Evolutionary conservation across 1,284 basidiomycete genomes (phyloP).

Genomic region (Prillingera fragicola): DNA sequence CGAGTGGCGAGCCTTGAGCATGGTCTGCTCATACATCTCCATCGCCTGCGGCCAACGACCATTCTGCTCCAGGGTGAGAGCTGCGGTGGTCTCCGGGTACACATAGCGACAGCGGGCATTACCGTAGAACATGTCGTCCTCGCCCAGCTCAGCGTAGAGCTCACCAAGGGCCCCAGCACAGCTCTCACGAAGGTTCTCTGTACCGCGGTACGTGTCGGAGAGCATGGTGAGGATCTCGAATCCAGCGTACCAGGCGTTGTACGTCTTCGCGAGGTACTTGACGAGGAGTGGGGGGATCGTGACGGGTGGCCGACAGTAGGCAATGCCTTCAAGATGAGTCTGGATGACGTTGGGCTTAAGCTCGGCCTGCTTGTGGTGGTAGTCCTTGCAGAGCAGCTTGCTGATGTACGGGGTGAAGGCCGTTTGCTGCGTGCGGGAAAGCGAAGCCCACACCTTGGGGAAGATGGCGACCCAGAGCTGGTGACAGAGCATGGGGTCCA

Average conservation of each 20-base stretch:
- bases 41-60: constrained; percentile 96
- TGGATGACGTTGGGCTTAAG: constrained; percentile 93
- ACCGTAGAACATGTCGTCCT: constrained; percentile 98
- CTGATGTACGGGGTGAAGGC: constrained; percentile 88
- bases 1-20: constrained; percentile 76
- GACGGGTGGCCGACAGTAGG: constrained; percentile 78
- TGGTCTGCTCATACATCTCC: constrained; percentile 82
- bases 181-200: constrained; percentile 79
- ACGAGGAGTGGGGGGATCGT: constrained; percentile 88
- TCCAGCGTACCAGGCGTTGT: constrained; percentile 88
- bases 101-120: constrained; percentile 86
- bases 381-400: constrained; percentile 85
- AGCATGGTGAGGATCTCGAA: constrained; percentile 83
- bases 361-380: constrained; percentile 82
- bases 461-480: constrained; percentile 88
- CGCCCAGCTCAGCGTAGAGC: constrained; percentile 88
- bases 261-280: constrained; percentile 95
- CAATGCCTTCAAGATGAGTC: constrained; percentile 77
- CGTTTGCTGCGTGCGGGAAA: constrained; percentile 78
- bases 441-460: constrained; percentile 78
- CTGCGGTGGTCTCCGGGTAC: constrained; percentile 86
- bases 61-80: constrained; percentile 90
- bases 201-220: constrained; percentile 64
- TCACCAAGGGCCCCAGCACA: constrained; percentile 89
- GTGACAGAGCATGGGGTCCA: constrained; percentile 72